Conservation (phyloP, 2,329 filamentous ascomycete species). For the Fusarium newnesense region DNA sequence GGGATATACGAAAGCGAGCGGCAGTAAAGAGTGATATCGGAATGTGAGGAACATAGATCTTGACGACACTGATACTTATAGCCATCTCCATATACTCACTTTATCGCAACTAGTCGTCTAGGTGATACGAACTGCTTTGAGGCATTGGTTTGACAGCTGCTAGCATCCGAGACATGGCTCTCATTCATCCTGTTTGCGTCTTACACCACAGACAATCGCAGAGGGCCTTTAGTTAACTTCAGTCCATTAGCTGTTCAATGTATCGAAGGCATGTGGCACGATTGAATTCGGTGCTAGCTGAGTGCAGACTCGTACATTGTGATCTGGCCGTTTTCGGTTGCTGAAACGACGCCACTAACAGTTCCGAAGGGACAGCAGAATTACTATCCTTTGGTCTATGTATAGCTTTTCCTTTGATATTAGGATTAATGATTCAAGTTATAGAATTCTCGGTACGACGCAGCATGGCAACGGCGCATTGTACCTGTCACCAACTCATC, state of each 20-base stretch:
- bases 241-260: too few relatives aligned
- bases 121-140: too few relatives aligned
- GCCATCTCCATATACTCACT: rapidly evolving
- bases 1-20: too few relatives aligned
- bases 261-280: neutral
- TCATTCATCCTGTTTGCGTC: neutral
- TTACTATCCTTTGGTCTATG: neutral
- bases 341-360: neutral
- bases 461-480: too few relatives aligned
- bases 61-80: neutral
- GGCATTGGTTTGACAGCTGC: neutral
- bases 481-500: neutral
- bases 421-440: neutral
- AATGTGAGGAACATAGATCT: neutral
- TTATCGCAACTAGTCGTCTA: rapidly evolving
- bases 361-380: neutral
- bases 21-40: neutral
- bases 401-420: rapidly evolving
- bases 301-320: neutral
- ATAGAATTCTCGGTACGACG: rapidly evolving
- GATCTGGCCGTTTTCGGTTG: neutral
- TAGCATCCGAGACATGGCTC: neutral
- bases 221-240: too few relatives aligned
- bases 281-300: neutral
- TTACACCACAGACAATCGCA: neutral